phyloP scores from a whole-genome alignment of 441 rosid species.

The Dalechampia spathulata region DNA sequence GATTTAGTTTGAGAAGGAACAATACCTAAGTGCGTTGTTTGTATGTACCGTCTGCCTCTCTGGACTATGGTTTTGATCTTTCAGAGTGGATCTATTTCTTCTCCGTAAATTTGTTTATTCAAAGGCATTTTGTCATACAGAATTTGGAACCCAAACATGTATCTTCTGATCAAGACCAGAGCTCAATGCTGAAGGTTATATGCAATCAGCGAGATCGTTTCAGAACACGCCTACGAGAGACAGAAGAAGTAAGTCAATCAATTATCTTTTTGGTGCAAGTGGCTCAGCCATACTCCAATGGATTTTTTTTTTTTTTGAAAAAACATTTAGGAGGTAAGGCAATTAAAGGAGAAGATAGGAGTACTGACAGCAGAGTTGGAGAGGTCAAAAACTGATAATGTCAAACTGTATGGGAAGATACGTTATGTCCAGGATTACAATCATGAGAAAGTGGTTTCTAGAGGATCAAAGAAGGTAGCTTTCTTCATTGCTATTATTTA shows the following conservation, averaged over 20 bases:
- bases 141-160: constrained; percentile 61
- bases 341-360: constrained; percentile 85
- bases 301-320: constrained; percentile 1
- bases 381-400: constrained; percentile 92
- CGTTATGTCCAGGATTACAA: constrained; percentile 96
- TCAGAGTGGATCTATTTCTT: too few relatives aligned
- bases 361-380: constrained; percentile 67
- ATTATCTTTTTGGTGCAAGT: neutral
- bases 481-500: constrained; percentile 9
- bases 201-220: constrained; percentile 96
- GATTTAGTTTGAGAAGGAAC: neutral
- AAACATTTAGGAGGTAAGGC: constrained; percentile 67
- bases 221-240: constrained; percentile 75
- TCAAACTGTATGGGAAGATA: constrained; percentile 91
- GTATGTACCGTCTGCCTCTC: neutral
- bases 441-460: constrained; percentile 82
- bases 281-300: neutral
- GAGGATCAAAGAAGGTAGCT: constrained; percentile 85
- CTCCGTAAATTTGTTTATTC: too few relatives aligned
- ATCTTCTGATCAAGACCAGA: constrained; percentile 86
- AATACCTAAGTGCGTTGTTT: neutral
- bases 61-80: neutral
- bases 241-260: constrained; percentile 69
- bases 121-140: constrained; percentile 39
- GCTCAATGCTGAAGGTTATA: constrained; percentile 97